Conservation (phyloP, 2,329 filamentous ascomycete genomes). For the Tympanopsis confertula region DNA sequence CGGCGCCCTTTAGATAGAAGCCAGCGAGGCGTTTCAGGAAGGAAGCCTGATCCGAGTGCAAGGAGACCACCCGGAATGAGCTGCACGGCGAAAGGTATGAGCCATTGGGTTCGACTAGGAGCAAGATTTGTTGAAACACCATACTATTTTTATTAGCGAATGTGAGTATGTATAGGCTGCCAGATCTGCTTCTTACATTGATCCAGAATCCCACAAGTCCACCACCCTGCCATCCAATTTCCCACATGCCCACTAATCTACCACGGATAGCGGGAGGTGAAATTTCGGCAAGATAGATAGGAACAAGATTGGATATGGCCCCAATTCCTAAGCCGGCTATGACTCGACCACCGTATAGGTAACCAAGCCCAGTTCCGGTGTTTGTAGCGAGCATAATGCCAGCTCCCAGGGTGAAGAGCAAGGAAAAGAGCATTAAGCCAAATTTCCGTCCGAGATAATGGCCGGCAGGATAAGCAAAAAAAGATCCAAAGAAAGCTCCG, state of each 20-base stretch:
- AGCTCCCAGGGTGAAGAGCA: constrained; percentile 59
- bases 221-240: constrained; percentile 54
- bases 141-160: constrained; percentile 22
- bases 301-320: constrained; percentile 49
- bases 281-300: constrained; percentile 49
- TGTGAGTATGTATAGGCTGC: background rate
- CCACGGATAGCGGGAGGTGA: constrained; percentile 52
- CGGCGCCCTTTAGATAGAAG: constrained; percentile 49
- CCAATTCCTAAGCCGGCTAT: constrained; percentile 54
- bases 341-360: constrained; percentile 50
- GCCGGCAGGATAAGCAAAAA: constrained; percentile 53
- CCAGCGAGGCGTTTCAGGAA: constrained; percentile 60
- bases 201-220: constrained; percentile 55
- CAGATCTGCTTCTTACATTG: constrained; percentile 26
- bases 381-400: constrained; percentile 62
- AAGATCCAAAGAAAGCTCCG: constrained; percentile 71
- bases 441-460: constrained; percentile 58
- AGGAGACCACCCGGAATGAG: constrained; percentile 55
- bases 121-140: constrained; percentile 40
- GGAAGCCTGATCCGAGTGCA: constrained; percentile 43
- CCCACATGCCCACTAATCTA: constrained; percentile 54
- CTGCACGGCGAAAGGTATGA: constrained; percentile 55
- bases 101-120: constrained; percentile 41
- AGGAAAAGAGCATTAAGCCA: constrained; percentile 47
- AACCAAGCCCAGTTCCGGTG: constrained; percentile 47